phyloP scores from a whole-genome alignment of 768 basidiomycete species.

The Solioccasus polychromus region DNA sequence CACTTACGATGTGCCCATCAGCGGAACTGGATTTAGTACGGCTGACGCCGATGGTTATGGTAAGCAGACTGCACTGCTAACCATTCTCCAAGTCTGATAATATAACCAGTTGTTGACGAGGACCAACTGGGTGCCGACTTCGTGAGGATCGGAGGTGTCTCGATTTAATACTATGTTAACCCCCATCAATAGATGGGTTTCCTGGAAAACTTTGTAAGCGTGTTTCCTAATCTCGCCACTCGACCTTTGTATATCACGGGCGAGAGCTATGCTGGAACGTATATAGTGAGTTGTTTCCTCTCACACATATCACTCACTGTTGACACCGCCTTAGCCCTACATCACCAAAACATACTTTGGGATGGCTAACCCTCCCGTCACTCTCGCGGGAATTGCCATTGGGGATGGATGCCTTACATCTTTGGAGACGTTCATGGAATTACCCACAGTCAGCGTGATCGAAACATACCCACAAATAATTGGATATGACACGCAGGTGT shows the following conservation, averaged over 20 bases:
- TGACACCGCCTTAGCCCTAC: constrained; percentile 53
- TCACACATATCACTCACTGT: background rate
- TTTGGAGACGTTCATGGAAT: constrained; percentile 44
- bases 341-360: constrained; percentile 69
- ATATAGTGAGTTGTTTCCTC: constrained; percentile 52
- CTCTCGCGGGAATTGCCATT: constrained; percentile 61
- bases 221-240: constrained; percentile 64
- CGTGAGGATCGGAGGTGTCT: constrained; percentile 25
- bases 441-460: constrained; percentile 58
- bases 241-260: constrained; percentile 70
- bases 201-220: constrained; percentile 64
- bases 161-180: background rate
- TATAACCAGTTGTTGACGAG: constrained; percentile 48
- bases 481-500: constrained; percentile 65
- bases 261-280: constrained; percentile 72
- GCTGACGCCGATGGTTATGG: constrained; percentile 57
- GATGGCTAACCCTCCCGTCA: constrained; percentile 60
- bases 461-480: constrained; percentile 76
- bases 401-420: constrained; percentile 61
- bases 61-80: constrained; percentile 22
- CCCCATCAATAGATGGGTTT: constrained; percentile 55
- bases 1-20: constrained; percentile 11
- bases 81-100: background rate
- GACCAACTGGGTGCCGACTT: constrained; percentile 56
- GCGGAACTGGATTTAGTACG: constrained; percentile 65